phyloP scores from a whole-genome alignment of 148 eudicot species.

The Heliosperma pusillum region DNA sequence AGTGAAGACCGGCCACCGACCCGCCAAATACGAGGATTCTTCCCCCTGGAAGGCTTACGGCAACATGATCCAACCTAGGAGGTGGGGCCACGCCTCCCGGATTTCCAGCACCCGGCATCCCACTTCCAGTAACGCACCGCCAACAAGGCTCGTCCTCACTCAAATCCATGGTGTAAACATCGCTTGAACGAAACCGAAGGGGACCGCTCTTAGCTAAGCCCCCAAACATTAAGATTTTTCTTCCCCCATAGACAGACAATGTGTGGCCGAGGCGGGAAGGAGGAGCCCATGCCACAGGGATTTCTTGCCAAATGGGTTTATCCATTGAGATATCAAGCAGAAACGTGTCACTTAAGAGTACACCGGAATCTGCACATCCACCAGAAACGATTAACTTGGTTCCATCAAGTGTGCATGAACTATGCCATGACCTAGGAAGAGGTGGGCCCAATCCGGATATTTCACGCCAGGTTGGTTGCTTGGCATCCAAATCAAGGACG shows the following conservation, averaged over 20 bases:
- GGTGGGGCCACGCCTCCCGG: constrained; percentile 96
- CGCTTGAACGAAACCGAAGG: constrained; percentile 78
- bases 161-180: constrained; percentile 84
- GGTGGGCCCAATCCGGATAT: constrained; percentile 92
- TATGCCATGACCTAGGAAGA: constrained; percentile 93
- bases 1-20: constrained; percentile 95
- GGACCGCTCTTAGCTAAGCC: constrained; percentile 94
- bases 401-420: constrained; percentile 95
- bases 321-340: constrained; percentile 90
- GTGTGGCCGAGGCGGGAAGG: constrained; percentile 97
- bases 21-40: constrained; percentile 92
- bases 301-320: constrained; percentile 90
- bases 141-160: constrained; percentile 91
- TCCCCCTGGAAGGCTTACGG: constrained; percentile 94
- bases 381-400: constrained; percentile 91
- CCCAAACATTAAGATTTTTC: constrained; percentile 93
- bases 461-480: constrained; percentile 93
- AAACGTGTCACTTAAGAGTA: constrained; percentile 87
- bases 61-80: constrained; percentile 93
- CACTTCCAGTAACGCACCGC: constrained; percentile 87
- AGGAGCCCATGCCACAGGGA: constrained; percentile 86
- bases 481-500: constrained; percentile 78
- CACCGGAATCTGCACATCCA: constrained; percentile 97
- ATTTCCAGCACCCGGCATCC: constrained; percentile 92
- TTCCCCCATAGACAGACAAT: constrained; percentile 82